phyloP scores from a whole-genome alignment of 2,329 filamentous ascomycete genomes.

The Fragosphaeria purpurea region DNA sequence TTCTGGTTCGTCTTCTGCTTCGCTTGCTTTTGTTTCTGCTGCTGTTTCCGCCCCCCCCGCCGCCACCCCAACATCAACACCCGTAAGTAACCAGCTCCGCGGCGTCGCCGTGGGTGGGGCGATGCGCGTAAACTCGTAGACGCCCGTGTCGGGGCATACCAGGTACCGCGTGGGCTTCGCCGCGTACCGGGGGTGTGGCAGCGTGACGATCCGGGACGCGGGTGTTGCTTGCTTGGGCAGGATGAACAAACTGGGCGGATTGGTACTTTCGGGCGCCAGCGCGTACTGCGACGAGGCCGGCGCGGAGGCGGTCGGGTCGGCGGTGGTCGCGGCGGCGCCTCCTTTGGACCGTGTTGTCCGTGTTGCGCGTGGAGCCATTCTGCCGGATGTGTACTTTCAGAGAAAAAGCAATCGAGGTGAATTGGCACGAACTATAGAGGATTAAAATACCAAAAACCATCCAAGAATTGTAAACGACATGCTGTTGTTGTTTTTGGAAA shows the following conservation, averaged over 20 bases:
- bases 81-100: conserved; percentile 49
- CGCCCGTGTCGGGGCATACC: conserved; percentile 49
- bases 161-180: conserved; percentile 47
- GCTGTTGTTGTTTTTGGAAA: neutral
- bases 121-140: conserved; percentile 56
- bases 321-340: conserved; percentile 18
- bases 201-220: conserved; percentile 48
- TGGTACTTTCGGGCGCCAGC: conserved; percentile 29
- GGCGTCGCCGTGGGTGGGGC: conserved; percentile 42
- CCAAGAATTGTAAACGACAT: neutral
- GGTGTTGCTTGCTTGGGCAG: conserved; percentile 44
- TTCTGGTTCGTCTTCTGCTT: neutral
- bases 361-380: conserved; percentile 21
- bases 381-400: neutral
- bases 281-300: conserved; percentile 29
- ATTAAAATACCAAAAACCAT: too few relatives aligned
- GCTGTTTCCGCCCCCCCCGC: neutral
- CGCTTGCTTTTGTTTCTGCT: neutral
- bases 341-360: conserved; percentile 34
- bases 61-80: conserved; percentile 1
- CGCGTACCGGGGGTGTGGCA: conserved; percentile 47
- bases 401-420: too few relatives aligned
- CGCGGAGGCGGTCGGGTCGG: conserved; percentile 14
- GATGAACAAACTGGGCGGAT: conserved; percentile 48
- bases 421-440: conserved; percentile 11